A percentile compares a stretch with the other conserved stretches of the same genome.
These are phyloP conservation scores for Euptelea pleiosperma DNA, from an alignment of 164 flowering plant species.

Conservation along the genomic window DNA sequence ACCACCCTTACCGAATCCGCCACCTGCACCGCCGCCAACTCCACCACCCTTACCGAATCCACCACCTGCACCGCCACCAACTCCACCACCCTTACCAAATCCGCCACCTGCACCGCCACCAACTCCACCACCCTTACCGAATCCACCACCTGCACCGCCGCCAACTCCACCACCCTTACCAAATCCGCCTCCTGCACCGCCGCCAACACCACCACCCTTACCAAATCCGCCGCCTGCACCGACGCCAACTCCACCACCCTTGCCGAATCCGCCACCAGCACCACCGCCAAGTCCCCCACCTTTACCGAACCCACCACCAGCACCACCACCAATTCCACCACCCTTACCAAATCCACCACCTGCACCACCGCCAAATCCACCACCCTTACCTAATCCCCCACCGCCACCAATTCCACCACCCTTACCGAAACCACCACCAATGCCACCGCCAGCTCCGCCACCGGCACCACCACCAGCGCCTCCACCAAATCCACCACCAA, in stretches of 20 bases:
- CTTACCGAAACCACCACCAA: slow-evolving; percentile 18
- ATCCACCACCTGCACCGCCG: no score
- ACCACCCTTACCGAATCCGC: no score
- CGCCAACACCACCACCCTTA: slow-evolving; percentile 22
- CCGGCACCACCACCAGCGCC: slow-evolving; percentile 1
- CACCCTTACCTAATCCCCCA: slow-evolving; percentile 28
- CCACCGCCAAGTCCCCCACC: slow-evolving; percentile 12
- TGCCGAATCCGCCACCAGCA: slow-evolving; percentile 20
- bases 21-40: no score
- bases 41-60: no score
- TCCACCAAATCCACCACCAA: not conserved
- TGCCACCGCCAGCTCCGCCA: slow-evolving; percentile 7
- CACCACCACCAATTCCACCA: slow-evolving; percentile 24
- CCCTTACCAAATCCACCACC: slow-evolving; percentile 24
- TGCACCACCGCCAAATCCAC: slow-evolving; percentile 30
- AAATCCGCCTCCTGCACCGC: slow-evolving; percentile 22
- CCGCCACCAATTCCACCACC: slow-evolving; percentile 24
- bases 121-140: no score
- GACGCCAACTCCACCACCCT: slow-evolving; percentile 20
- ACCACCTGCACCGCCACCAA: no score
- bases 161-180: no score
- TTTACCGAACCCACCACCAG: slow-evolving; percentile 14
- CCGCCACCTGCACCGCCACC: no score
- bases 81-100: no score
- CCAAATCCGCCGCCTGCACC: slow-evolving; percentile 25